A percentile compares a stretch with the other conserved stretches of the same genome.
Evolutionary conservation across 495 filamentous ascomycete genomes (phyloP).

Genomic region (Penicillium coprophilum): DNA sequence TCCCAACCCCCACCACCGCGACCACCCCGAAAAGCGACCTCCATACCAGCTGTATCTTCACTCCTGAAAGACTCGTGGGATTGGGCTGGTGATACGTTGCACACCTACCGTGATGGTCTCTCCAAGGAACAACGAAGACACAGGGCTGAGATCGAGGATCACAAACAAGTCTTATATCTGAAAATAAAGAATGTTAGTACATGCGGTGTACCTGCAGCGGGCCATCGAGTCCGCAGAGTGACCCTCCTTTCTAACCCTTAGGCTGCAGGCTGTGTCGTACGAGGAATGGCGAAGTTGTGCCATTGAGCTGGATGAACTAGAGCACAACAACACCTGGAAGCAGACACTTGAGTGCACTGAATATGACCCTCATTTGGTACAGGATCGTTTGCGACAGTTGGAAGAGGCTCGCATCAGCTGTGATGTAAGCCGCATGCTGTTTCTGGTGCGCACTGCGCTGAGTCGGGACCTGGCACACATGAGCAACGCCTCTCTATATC

Average conservation of each 20-base stretch:
- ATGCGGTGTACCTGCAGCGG: conserved; percentile 7
- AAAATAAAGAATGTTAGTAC: conserved; percentile 59
- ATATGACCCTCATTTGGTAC: conserved; percentile 68
- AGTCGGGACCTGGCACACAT: conserved; percentile 82
- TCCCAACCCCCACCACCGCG: conserved; percentile 15
- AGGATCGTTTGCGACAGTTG: conserved; percentile 66
- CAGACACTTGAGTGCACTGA: conserved; percentile 59
- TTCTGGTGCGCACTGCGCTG: conserved; percentile 75
- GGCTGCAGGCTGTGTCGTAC: conserved; percentile 57
- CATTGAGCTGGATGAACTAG: conserved; percentile 73
- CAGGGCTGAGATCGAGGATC: conserved; percentile 52
- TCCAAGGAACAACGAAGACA: conserved; percentile 54
- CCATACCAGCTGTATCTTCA: conserved; percentile 39
- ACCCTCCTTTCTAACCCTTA: conserved; percentile 16
- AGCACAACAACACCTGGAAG: conserved; percentile 85
- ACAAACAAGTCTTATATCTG: conserved; percentile 60
- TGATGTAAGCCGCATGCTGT: conserved; percentile 75
- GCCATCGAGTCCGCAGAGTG: conserved; percentile 17
- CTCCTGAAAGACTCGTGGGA: conserved; percentile 36
- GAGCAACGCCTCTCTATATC: conserved; percentile 79
- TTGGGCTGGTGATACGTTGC: conserved; percentile 50
- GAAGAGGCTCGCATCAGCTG: conserved; percentile 71
- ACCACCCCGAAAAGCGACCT: conserved; percentile 30
- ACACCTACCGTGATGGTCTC: conserved; percentile 55
- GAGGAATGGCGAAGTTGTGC: conserved; percentile 65